Evolutionary conservation across 208 protist genomes (phyloP).

Genomic region (Acanthamoeba lenticulata): DNA sequence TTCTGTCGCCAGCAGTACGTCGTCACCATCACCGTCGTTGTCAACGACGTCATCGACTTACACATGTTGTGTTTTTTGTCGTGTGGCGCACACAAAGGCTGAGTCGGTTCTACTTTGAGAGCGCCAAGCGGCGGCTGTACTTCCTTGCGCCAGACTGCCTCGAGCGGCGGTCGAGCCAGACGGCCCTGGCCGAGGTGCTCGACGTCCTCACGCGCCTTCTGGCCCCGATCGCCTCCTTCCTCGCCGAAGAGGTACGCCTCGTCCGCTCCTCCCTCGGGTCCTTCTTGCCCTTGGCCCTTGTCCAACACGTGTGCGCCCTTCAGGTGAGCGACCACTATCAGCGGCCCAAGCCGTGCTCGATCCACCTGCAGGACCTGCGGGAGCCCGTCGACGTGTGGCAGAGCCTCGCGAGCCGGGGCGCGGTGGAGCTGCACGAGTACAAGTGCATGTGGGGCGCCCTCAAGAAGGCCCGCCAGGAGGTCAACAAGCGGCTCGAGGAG

Average conservation of each 20-base stretch:
- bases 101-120: slow-evolving; percentile 88
- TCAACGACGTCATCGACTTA: not conserved
- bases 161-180: slow-evolving; percentile 79
- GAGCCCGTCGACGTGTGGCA: not conserved
- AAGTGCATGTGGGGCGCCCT: slow-evolving; percentile 24
- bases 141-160: slow-evolving; percentile 66
- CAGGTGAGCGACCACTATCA: slow-evolving; percentile 50
- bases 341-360: slow-evolving; percentile 1
- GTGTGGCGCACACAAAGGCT: not conserved
- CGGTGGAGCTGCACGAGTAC: not conserved
- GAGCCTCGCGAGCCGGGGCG: not conserved
- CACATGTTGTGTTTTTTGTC: not conserved
- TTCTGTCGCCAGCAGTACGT: too few species aligned
- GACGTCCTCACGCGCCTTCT: slow-evolving; percentile 10
- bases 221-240: slow-evolving; percentile 36
- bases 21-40: too few species aligned
- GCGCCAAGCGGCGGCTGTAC: slow-evolving; percentile 89
- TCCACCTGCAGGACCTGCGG: not conserved
- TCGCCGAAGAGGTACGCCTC: too few species aligned
- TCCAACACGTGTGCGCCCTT: too few species aligned
- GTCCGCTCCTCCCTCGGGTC: too few species aligned
- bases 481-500: not conserved
- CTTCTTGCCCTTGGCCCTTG: too few species aligned
- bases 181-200: slow-evolving; percentile 62
- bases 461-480: not conserved